Percentiles rank a stretch among this genome's conserved stretches.
Conservation (phyloP, 2,329 filamentous ascomycete genomes). For the Claviceps sp. region DNA sequence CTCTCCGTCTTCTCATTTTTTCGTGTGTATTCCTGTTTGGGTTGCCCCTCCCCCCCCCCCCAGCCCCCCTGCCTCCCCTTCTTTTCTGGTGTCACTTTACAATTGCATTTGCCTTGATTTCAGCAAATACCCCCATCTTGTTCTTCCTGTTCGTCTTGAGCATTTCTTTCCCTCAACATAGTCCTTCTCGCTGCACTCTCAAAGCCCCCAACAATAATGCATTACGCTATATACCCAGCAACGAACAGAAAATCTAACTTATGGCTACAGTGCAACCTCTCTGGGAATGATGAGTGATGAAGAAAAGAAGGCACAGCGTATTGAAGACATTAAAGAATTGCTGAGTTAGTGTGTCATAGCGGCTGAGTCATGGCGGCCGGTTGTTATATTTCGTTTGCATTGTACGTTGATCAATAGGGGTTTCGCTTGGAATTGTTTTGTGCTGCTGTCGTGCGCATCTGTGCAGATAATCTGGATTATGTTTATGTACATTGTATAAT, state of each 20-base stretch:
- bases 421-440: too few relatives aligned
- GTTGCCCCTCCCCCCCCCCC: too few relatives aligned
- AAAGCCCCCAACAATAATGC: too few relatives aligned
- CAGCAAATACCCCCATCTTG: background rate
- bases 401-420: too few relatives aligned
- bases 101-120: background rate
- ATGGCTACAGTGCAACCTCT: constrained; percentile 63
- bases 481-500: too few relatives aligned
- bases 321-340: constrained; percentile 89
- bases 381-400: too few relatives aligned
- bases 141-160: background rate
- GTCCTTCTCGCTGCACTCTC: background rate
- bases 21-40: background rate
- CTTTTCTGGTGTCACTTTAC: too few relatives aligned
- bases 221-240: too few relatives aligned
- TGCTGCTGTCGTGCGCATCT: too few relatives aligned
- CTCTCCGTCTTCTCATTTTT: background rate
- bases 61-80: too few relatives aligned
- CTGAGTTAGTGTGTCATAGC: constrained; percentile 38
- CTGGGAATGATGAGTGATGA: constrained; percentile 92
- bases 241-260: background rate
- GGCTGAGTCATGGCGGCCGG: too few relatives aligned
- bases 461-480: too few relatives aligned
- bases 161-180: background rate
- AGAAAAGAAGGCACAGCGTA: constrained; percentile 76